These are phyloP conservation scores for Tremella fuciformis DNA, from an alignment of 768 basidiomycete species.

Conservation along the genomic window DNA sequence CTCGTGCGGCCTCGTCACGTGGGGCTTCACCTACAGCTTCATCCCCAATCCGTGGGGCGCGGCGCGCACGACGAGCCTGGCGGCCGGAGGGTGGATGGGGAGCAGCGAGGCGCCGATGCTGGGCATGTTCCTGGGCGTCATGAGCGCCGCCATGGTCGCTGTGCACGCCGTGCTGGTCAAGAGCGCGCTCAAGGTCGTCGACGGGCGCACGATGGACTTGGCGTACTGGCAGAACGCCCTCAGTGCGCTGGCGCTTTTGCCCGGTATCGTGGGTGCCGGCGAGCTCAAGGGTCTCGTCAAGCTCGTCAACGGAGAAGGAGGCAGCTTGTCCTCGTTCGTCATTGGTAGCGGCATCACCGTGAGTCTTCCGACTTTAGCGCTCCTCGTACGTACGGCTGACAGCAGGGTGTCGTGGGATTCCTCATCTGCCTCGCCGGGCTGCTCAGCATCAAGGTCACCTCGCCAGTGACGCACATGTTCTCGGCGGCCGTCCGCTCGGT, in stretches of 20 bases:
- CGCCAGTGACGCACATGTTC: slow-evolving; percentile 90
- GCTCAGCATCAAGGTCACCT: slow-evolving; percentile 91
- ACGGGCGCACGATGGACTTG: slow-evolving; percentile 25
- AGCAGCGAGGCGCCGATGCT: slow-evolving; percentile 26
- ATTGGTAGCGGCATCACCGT: slow-evolving; percentile 27
- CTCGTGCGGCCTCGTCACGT: slow-evolving; percentile 24
- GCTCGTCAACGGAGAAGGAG: slow-evolving; percentile 13
- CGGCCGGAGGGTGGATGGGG: background rate
- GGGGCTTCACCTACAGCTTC: slow-evolving; percentile 33
- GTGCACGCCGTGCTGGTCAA: slow-evolving; percentile 35
- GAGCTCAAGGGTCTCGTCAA: slow-evolving; percentile 17
- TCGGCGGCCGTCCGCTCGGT: slow-evolving; percentile 31
- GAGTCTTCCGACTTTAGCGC: slow-evolving; percentile 9
- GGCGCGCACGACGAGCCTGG: background rate
- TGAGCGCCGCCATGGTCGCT: slow-evolving; percentile 29
- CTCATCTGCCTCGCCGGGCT: slow-evolving; percentile 89
- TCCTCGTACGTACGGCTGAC: background rate
- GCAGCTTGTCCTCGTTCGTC: slow-evolving; percentile 20
- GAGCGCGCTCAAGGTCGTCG: slow-evolving; percentile 23
- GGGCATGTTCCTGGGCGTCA: slow-evolving; percentile 29
- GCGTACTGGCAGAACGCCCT: slow-evolving; percentile 34
- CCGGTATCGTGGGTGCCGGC: slow-evolving; percentile 15
- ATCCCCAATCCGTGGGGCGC: background rate
- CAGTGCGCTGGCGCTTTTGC: slow-evolving; percentile 17
- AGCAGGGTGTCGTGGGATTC: slow-evolving; percentile 60